Percentiles rank a stretch among this genome's conserved stretches.
These are phyloP conservation scores for Plantago elongata DNA, from an alignment of 257 asterid genomes.

Conservation along the genomic window DNA sequence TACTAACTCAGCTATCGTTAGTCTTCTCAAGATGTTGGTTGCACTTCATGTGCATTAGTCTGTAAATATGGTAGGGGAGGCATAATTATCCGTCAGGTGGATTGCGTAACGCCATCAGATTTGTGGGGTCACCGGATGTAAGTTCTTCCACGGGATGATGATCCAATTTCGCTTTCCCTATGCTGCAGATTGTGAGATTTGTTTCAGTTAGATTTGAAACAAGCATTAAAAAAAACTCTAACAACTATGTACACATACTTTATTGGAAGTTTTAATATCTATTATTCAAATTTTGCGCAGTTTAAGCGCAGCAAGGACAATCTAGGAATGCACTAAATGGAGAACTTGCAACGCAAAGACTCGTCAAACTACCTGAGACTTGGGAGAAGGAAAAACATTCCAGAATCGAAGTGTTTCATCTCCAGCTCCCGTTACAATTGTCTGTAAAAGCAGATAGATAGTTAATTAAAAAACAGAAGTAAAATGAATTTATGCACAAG, in stretches of 20 bases:
- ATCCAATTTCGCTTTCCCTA: constrained; percentile 84
- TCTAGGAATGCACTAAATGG: neutral
- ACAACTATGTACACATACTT: neutral
- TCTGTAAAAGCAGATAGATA: constrained; percentile 33
- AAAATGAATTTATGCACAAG: neutral
- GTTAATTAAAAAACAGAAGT: neutral
- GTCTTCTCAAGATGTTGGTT: too few species aligned
- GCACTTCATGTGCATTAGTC: neutral
- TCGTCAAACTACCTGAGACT: constrained; percentile 63
- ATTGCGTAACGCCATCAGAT: neutral
- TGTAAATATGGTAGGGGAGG: neutral
- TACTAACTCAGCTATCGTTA: too few species aligned
- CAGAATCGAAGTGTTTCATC: constrained; percentile 96
- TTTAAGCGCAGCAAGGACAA: too few species aligned
- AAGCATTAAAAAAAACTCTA: neutral
- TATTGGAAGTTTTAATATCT: neutral
- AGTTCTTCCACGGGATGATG: constrained; percentile 86
- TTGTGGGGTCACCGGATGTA: constrained; percentile 54
- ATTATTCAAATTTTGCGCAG: too few species aligned
- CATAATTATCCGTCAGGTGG: neutral
- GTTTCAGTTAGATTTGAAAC: neutral
- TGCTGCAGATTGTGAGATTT: constrained; percentile 40
- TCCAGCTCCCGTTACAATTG: constrained; percentile 98
- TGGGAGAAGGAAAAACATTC: constrained; percentile 92
- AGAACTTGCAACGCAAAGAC: neutral